Evolutionary conservation across 176 grass and related monocot species (phyloP).

Genomic region (Juncus effusus): DNA sequence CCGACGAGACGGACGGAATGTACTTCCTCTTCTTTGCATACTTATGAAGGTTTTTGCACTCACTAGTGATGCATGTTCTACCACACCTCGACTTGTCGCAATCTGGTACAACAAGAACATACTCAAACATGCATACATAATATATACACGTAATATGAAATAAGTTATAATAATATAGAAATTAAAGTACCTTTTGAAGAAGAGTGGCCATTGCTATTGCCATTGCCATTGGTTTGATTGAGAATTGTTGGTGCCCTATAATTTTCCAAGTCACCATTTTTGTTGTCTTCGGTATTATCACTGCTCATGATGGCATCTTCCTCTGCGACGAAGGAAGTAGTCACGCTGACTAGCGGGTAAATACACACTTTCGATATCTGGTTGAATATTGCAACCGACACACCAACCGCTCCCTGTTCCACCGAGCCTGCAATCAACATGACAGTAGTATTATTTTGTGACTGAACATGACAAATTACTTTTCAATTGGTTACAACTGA

Average conservation of each 20-base stretch:
- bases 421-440: conserved; percentile 47
- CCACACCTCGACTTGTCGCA: conserved; percentile 37
- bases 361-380: conserved; percentile 94
- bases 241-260: conserved; percentile 19
- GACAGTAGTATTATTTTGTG: neutral
- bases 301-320: conserved; percentile 88
- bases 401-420: conserved; percentile 86
- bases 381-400: conserved; percentile 96
- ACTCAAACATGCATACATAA: neutral
- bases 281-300: conserved; percentile 35
- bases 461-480: neutral
- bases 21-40: conserved; percentile 58
- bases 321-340: conserved; percentile 96
- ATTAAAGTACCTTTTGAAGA: conserved; percentile 36
- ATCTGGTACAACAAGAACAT: conserved; percentile 28
- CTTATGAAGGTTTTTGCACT: conserved; percentile 31
- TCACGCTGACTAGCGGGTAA: conserved; percentile 92
- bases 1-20: conserved; percentile 89
- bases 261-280: conserved; percentile 60
- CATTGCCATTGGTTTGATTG: conserved; percentile 24
- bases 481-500: neutral
- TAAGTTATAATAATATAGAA: neutral
- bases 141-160: neutral
- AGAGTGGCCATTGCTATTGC: neutral
- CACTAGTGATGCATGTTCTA: conserved; percentile 30